Conservation (phyloP, 2,329 filamentous ascomycete species). For the Plectosphaerella plurivora region DNA sequence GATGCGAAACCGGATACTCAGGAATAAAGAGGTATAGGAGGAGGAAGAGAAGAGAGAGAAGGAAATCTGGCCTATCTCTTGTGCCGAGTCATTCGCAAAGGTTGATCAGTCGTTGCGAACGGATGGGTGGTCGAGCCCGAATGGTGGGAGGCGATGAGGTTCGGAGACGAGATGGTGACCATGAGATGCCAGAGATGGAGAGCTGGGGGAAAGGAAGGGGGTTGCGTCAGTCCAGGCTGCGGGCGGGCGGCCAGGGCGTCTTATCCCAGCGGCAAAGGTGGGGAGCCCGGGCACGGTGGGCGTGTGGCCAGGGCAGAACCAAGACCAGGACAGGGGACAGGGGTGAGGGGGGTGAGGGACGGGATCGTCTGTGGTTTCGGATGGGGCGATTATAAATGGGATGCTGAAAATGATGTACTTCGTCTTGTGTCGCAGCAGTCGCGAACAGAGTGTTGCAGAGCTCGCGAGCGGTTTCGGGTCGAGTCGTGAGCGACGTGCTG, state of each 20-base stretch:
- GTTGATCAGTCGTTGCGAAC: neutral
- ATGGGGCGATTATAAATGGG: neutral
- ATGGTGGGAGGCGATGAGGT: neutral
- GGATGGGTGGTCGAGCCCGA: neutral
- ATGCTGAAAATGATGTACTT: neutral
- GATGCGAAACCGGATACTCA: neutral
- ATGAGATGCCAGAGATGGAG: neutral
- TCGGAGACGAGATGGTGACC: neutral
- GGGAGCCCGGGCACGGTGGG: neutral
- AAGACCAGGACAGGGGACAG: neutral
- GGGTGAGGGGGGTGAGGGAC: neutral
- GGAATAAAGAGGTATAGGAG: neutral
- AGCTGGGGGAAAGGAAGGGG: neutral
- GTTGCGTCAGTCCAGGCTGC: conserved; percentile 2
- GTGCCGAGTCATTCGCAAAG: conserved; percentile 10
- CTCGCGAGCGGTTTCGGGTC: too few relatives aligned
- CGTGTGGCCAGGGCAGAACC: too few relatives aligned
- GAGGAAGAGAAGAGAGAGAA: conserved; percentile 1
- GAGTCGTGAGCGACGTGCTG: too few relatives aligned
- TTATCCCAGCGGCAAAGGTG: neutral
- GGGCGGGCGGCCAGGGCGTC: neutral
- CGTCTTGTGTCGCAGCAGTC: too few relatives aligned
- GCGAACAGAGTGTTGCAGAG: too few relatives aligned
- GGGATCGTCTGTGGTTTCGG: neutral
- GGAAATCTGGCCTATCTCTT: neutral